Percentiles rank a stretch among this genome's conserved stretches.
phyloP scores from a whole-genome alignment of 106 monocot genomes.

The Dendrobium chrysotoxum region DNA sequence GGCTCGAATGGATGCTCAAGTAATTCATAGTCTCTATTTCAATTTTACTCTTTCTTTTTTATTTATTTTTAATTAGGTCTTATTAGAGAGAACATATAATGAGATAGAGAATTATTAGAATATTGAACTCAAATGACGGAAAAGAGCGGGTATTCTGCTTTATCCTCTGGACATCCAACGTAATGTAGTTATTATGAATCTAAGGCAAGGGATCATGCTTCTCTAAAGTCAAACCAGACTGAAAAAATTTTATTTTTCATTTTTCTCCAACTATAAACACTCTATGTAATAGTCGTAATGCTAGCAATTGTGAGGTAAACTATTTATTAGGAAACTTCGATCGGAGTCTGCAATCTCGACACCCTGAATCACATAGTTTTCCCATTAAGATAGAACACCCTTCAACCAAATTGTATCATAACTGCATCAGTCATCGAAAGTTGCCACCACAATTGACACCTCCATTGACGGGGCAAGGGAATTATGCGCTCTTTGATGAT shows the following conservation, averaged over 20 bases:
- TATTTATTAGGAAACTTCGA: conserved; percentile 10
- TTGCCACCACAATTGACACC: no score
- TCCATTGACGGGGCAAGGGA: background rate
- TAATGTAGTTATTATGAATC: background rate
- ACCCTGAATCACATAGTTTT: background rate
- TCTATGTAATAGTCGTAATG: background rate
- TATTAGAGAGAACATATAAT: conserved; percentile 52
- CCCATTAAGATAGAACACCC: conserved; percentile 41
- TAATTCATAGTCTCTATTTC: background rate
- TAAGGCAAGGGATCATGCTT: background rate
- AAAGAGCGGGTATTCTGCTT: conserved; percentile 42
- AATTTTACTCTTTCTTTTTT: background rate
- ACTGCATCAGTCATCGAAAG: background rate
- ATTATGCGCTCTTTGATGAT: no score
- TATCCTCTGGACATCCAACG: conserved; percentile 36
- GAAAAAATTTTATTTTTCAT: background rate
- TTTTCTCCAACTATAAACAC: background rate
- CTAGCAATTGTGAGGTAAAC: background rate
- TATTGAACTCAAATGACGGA: conserved; percentile 46
- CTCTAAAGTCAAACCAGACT: background rate
- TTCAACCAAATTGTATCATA: conserved; percentile 46
- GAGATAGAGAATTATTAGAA: conserved; percentile 67
- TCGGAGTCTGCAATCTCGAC: background rate
- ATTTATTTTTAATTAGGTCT: no score
- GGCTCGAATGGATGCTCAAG: conserved; percentile 61